Conservation (phyloP, 306 rosid genomes). For the Rosa multiflora region DNA sequence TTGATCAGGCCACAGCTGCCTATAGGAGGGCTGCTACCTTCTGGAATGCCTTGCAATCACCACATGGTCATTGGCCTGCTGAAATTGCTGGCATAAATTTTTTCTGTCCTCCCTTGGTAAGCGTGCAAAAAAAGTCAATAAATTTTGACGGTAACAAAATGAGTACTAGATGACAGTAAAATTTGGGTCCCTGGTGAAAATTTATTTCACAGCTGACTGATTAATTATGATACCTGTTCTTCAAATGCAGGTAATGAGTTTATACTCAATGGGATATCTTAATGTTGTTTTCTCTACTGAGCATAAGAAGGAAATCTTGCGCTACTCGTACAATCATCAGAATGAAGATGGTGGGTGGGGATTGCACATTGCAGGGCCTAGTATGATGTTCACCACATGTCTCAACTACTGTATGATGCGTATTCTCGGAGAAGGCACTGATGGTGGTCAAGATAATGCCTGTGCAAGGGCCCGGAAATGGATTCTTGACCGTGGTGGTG, state of each 20-base stretch:
- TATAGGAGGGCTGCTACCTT: constrained; percentile 41
- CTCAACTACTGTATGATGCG: constrained; percentile 66
- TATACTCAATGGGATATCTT: too few species aligned
- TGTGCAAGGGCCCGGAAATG: constrained; percentile 62
- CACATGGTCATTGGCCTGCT: constrained; percentile 88
- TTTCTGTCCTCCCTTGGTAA: constrained; percentile 71
- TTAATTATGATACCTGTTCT: too few species aligned
- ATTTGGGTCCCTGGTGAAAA: neutral
- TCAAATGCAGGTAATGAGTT: too few species aligned
- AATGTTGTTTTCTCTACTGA: too few species aligned
- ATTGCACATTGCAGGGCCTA: too few species aligned
- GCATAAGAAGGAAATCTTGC: too few species aligned
- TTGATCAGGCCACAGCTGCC: too few species aligned
- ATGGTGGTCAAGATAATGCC: constrained; percentile 58
- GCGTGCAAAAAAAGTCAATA: neutral
- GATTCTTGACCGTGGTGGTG: constrained; percentile 59
- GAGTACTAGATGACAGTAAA: neutral
- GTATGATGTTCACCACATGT: constrained; percentile 52
- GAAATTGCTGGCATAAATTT: constrained; percentile 71
- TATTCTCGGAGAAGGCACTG: constrained; percentile 65
- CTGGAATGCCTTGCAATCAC: constrained; percentile 54
- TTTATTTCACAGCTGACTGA: neutral
- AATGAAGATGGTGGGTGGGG: too few species aligned
- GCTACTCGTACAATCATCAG: too few species aligned
- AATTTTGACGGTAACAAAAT: neutral